Conservation (phyloP, 306 rosid genomes). For the Quillaja saponaria region DNA sequence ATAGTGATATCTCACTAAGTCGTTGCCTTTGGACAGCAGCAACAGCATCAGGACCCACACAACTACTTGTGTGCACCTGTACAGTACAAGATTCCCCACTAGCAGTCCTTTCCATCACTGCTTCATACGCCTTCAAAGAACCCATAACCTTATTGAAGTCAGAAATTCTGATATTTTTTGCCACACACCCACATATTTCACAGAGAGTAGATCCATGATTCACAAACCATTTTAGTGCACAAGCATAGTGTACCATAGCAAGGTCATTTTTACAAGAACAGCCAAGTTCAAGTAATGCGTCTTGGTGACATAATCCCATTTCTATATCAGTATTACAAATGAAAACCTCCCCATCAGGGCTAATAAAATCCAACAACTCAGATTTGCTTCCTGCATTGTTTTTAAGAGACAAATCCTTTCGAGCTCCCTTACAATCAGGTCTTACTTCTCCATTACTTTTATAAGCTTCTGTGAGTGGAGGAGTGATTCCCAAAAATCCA, state of each 20-base stretch:
- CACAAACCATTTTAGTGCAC: slow-evolving; percentile 97
- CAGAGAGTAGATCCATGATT: slow-evolving; percentile 92
- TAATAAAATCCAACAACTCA: slow-evolving; percentile 64
- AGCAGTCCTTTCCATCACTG: slow-evolving; percentile 84
- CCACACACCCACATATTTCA: slow-evolving; percentile 81
- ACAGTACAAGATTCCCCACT: slow-evolving; percentile 64
- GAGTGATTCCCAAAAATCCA: slow-evolving; percentile 62
- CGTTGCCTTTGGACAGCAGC: slow-evolving; percentile 94
- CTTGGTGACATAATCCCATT: slow-evolving; percentile 65
- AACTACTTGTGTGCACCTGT: slow-evolving; percentile 42
- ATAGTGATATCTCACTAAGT: slow-evolving; percentile 80
- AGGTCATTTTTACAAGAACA: slow-evolving; percentile 95
- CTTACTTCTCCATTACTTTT: slow-evolving; percentile 38
- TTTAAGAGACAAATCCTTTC: slow-evolving; percentile 31
- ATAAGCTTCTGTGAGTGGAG: slow-evolving; percentile 43
- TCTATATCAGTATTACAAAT: slow-evolving; percentile 76
- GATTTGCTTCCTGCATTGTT: slow-evolving; percentile 46
- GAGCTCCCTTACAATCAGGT: slow-evolving; percentile 32
- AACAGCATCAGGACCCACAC: slow-evolving; percentile 90
- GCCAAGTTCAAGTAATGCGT: slow-evolving; percentile 78
- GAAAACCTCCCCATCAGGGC: slow-evolving; percentile 91
- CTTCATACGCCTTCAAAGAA: slow-evolving; percentile 81
- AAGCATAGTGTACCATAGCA: slow-evolving; percentile 87
- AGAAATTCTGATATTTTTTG: slow-evolving; percentile 69
- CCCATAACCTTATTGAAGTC: slow-evolving; percentile 71